Percentiles rank a stretch among this genome's conserved stretches.
These are phyloP conservation scores for Cadophora gregata DNA, from an alignment of 2,329 filamentous ascomycete genomes.

Conservation along the genomic window DNA sequence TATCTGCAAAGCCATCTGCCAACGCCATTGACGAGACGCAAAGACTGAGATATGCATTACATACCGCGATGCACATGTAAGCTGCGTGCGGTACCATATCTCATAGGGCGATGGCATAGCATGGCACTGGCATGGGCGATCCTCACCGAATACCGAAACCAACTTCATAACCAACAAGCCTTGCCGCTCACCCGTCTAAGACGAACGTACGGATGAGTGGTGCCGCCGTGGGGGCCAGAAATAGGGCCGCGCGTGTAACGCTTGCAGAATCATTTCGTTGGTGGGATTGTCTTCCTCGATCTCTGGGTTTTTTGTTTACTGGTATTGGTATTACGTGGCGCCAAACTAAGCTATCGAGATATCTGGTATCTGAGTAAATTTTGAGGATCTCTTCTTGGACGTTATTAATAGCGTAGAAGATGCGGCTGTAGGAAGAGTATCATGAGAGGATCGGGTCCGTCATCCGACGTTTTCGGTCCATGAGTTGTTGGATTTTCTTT, in stretches of 20 bases:
- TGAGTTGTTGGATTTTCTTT: not conserved
- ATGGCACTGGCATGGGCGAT: not conserved
- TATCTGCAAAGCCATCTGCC: constrained; percentile 5
- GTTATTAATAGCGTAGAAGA: too few species aligned
- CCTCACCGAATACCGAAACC: not conserved
- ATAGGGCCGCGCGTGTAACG: not conserved
- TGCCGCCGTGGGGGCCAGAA: not conserved
- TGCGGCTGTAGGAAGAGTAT: not conserved
- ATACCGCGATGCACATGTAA: not conserved
- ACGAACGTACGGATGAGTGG: not conserved
- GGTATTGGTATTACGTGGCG: not conserved
- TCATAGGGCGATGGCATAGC: not conserved
- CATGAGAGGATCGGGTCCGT: not conserved
- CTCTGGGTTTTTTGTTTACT: not conserved
- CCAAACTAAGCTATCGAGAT: not conserved
- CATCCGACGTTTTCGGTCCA: not conserved
- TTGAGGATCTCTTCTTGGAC: not conserved
- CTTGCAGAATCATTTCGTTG: not conserved
- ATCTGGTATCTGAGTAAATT: not conserved
- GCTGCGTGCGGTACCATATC: not conserved
- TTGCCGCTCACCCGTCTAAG: not conserved
- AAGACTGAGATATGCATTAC: constrained; percentile 16
- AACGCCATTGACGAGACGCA: not conserved
- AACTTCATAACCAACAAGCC: not conserved
- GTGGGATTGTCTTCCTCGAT: not conserved